phyloP scores from a whole-genome alignment of 192 early-diverging fungal species.

The Lobosporangium transversale region DNA sequence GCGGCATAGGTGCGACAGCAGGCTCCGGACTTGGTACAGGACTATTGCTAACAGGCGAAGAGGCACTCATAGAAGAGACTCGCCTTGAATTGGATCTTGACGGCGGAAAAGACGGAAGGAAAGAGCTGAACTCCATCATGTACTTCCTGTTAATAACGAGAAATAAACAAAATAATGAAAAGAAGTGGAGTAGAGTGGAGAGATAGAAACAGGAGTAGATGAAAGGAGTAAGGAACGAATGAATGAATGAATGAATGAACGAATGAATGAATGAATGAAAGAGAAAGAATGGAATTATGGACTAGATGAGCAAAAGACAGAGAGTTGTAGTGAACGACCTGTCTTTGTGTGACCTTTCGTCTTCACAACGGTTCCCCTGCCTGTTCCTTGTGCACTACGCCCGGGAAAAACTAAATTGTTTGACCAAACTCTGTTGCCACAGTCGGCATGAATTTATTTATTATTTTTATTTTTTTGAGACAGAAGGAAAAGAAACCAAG shows the following conservation, averaged over 20 bases:
- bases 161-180: not conserved
- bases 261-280: not conserved
- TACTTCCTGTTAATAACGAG: too few species aligned
- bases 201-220: not conserved
- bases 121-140: constrained; percentile 41
- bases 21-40: constrained; percentile 35
- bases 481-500: too few species aligned
- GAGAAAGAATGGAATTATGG: constrained; percentile 1
- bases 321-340: not conserved
- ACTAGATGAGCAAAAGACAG: too few species aligned
- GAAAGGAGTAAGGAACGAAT: too few species aligned
- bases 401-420: too few species aligned
- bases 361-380: too few species aligned
- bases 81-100: constrained; percentile 44
- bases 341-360: constrained; percentile 5
- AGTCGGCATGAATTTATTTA: too few species aligned
- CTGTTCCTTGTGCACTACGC: too few species aligned
- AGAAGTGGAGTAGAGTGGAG: not conserved
- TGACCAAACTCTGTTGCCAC: too few species aligned
- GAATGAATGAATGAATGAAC: not conserved
- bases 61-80: constrained; percentile 29
- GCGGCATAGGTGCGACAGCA: constrained; percentile 28
- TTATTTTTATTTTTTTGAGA: too few species aligned
- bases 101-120: constrained; percentile 47
- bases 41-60: constrained; percentile 23